Base-by-base conservation (phyloP, 1,284 basidiomycete genomes). In the Gymnopus androsaceus region DNA sequence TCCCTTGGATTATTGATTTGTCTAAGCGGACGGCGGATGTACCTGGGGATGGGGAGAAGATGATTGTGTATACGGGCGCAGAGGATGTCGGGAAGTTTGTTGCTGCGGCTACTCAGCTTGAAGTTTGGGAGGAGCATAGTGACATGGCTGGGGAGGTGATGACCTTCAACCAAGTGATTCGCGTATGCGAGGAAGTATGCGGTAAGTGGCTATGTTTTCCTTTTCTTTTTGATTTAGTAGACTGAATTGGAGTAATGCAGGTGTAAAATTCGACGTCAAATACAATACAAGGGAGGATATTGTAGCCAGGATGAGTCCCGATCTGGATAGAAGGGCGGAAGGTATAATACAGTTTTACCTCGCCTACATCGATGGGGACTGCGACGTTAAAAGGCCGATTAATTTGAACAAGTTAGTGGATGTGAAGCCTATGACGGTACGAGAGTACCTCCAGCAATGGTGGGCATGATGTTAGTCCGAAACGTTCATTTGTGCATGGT, bases 41-140 rank as follows among this genome's bases (percentile, higher is more conserved):
- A 15, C 50, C 56, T 34, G 56, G 56, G 12, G 56, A 57, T 30
- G 56, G 56, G 25, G 51, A 44, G 28, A 40, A 41, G 11, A 34
- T 41, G 15, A 31, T 52, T 2, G n/a, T 19, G 21, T 47, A 46
- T 21, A 57, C 55, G 21, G 19, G 17, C 14, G 50, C 50, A 8
- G 49, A 57, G 14, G 55, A 57, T 27, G 44, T 52, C 2, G 55
- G 55, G 3, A 37, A 34, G 3, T 57, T 57, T 25, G 50, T 48
- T 23, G 55, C 55, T 25, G 55, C 30, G 17, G 55, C 55, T 14
- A 52, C 55, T 7, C 49, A 52, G 25, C 44, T 57, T 27, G 50
- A 52, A 1, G 28, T 4, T 30, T 57, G 55, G 55, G 25, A 41
- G 25, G 55, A 52, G 15, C 23, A 51, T 17, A 37, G 15, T 11